phyloP scores from a whole-genome alignment of 2,329 filamentous ascomycete genomes.

The Epichloe amarillans region DNA sequence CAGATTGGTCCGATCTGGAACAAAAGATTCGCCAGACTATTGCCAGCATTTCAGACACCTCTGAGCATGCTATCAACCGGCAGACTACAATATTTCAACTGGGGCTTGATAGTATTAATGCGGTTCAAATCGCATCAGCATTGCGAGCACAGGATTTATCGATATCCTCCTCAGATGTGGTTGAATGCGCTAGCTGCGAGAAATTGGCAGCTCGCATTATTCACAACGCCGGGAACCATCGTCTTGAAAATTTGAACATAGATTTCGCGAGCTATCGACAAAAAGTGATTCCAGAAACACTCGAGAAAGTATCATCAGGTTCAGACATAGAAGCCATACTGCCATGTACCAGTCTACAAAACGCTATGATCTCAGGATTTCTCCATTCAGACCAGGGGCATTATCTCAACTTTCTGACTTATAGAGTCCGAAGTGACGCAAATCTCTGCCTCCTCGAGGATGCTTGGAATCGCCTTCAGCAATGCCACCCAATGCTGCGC shows the following conservation, averaged over 20 bases:
- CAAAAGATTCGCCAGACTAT: slow-evolving; percentile 40
- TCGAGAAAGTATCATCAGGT: slow-evolving; percentile 8
- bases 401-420: slow-evolving; percentile 64
- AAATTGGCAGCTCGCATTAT: slow-evolving; percentile 20
- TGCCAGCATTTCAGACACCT: slow-evolving; percentile 41
- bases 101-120: slow-evolving; percentile 86
- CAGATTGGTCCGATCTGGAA: slow-evolving; percentile 39
- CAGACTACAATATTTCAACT: slow-evolving; percentile 69
- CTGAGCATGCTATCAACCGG: slow-evolving; percentile 36
- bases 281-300: slow-evolving; percentile 18
- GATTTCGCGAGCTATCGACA: slow-evolving; percentile 28
- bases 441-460: slow-evolving; percentile 27
- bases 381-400: slow-evolving; percentile 49
- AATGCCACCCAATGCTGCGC: slow-evolving; percentile 57
- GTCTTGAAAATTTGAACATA: slow-evolving; percentile 8
- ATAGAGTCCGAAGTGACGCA: slow-evolving; percentile 31
- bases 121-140: slow-evolving; percentile 59
- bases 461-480: slow-evolving; percentile 46
- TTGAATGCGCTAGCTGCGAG: slow-evolving; percentile 44
- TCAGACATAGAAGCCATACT: slow-evolving; percentile 42
- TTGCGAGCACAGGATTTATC: slow-evolving; percentile 46
- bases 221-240: slow-evolving; percentile 5
- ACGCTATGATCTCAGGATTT: slow-evolving; percentile 67
- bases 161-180: slow-evolving; percentile 58
- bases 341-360: slow-evolving; percentile 70